Conservation (phyloP, 2,329 filamentous ascomycete genomes). For the Fusarium austroafricanum region DNA sequence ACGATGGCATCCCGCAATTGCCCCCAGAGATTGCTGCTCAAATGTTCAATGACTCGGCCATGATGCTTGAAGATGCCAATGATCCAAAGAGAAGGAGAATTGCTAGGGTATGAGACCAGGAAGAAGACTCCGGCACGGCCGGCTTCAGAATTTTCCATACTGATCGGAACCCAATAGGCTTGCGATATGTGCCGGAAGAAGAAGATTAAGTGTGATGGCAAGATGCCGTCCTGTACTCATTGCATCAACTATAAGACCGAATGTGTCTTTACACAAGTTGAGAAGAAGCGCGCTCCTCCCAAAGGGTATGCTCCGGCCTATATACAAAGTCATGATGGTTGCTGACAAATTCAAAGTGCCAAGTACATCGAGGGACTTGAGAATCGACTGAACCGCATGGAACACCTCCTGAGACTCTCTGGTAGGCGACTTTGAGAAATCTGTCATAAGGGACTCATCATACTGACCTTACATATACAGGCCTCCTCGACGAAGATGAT, state of each 20-base stretch:
- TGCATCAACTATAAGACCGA: conserved; percentile 99
- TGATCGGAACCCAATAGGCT: conserved; percentile 65
- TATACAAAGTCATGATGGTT: neutral
- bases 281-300: conserved; percentile 97
- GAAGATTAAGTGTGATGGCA: conserved; percentile 98
- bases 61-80: conserved; percentile 72
- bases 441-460: neutral
- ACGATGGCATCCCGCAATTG: conserved; percentile 69
- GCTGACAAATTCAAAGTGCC: conserved; percentile 66
- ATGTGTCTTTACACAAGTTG: conserved; percentile 96
- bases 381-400: conserved; percentile 95
- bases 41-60: conserved; percentile 68
- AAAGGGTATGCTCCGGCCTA: conserved; percentile 76
- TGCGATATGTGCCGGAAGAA: conserved; percentile 98
- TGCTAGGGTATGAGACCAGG: conserved; percentile 74
- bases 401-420: conserved; percentile 86
- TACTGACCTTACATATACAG: conserved; percentile 51
- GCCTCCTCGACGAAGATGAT: conserved; percentile 86
- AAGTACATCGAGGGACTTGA: conserved; percentile 98
- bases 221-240: conserved; percentile 93
- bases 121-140: neutral
- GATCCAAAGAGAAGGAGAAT: conserved; percentile 92
- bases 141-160: conserved; percentile 11
- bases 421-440: conserved; percentile 57
- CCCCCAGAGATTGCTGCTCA: conserved; percentile 69